phyloP scores from a whole-genome alignment of 2,329 filamentous ascomycete species.

The Penicillium sp. region DNA sequence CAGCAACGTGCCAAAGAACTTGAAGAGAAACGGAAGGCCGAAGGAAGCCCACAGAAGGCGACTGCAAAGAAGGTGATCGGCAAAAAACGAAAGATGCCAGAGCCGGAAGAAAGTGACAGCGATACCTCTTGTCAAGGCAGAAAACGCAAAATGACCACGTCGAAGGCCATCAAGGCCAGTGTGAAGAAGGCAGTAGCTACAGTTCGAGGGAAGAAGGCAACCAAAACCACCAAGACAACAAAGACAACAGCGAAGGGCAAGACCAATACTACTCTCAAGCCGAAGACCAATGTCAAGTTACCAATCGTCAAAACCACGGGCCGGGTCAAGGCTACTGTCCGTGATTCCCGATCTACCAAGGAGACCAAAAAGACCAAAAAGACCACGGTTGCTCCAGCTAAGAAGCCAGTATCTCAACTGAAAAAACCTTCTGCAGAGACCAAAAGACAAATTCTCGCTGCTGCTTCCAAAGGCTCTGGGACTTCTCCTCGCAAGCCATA shows the following conservation, averaged over 20 bases:
- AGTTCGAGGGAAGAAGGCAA: slow-evolving; percentile 20
- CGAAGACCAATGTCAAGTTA: slow-evolving; percentile 26
- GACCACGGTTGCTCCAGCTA: slow-evolving; percentile 18
- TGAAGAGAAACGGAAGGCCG: slow-evolving; percentile 27
- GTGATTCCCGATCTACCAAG: slow-evolving; percentile 9
- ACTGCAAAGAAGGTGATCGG: slow-evolving; percentile 29
- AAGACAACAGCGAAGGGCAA: slow-evolving; percentile 21
- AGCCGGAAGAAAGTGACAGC: slow-evolving; percentile 4
- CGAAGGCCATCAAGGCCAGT: slow-evolving; percentile 34
- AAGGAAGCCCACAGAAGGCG: slow-evolving; percentile 20
- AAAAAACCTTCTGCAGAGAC: slow-evolving; percentile 32
- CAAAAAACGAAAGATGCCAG: slow-evolving; percentile 35
- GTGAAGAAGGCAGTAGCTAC: slow-evolving; percentile 29
- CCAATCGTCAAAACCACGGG: slow-evolving; percentile 31
- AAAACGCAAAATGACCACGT: slow-evolving; percentile 29
- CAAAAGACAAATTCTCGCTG: slow-evolving; percentile 30
- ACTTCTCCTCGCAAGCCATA: slow-evolving; percentile 12
- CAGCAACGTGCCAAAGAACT: slow-evolving; percentile 35
- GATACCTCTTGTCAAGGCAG: slow-evolving; percentile 9
- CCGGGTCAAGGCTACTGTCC: slow-evolving; percentile 28
- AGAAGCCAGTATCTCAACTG: slow-evolving; percentile 22
- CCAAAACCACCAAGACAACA: slow-evolving; percentile 17
- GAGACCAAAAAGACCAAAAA: slow-evolving; percentile 12
- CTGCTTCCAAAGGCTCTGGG: slow-evolving; percentile 24
- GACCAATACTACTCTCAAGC: slow-evolving; percentile 9